These are phyloP conservation scores for Tillandsia leiboldiana DNA, from an alignment of 176 grass and related monocot species.

Conservation along the genomic window DNA sequence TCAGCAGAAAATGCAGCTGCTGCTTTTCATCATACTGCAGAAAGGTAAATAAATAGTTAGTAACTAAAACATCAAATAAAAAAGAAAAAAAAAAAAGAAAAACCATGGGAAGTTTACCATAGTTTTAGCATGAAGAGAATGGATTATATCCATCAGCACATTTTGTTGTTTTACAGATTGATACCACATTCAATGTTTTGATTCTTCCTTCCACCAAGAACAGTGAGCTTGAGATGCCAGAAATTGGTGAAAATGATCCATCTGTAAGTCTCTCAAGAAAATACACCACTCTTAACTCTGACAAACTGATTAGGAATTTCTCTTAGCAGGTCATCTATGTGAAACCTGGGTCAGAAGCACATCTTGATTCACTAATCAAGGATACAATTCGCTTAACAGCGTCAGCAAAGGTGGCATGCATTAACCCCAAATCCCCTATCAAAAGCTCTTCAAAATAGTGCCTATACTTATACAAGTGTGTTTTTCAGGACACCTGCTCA, in stretches of 20 bases:
- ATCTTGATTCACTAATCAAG: slow-evolving; percentile 64
- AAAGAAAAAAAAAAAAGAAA: too few relatives aligned
- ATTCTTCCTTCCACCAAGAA: slow-evolving; percentile 57
- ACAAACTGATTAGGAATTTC: neutral
- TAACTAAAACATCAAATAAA: neutral
- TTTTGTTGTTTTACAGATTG: slow-evolving; percentile 36
- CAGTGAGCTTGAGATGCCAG: slow-evolving; percentile 41
- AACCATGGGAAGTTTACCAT: neutral
- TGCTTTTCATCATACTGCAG: slow-evolving; percentile 47
- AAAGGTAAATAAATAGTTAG: slow-evolving; percentile 30
- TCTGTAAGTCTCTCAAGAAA: slow-evolving; percentile 28
- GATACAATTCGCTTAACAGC: slow-evolving; percentile 55
- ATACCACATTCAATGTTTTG: slow-evolving; percentile 57
- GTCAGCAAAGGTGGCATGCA: slow-evolving; percentile 41
- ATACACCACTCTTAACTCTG: neutral
- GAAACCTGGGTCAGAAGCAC: slow-evolving; percentile 57
- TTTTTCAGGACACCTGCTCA: slow-evolving; percentile 58
- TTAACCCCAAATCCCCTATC: neutral
- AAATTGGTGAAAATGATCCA: slow-evolving; percentile 54
- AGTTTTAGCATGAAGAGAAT: neutral
- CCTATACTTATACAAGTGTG: neutral
- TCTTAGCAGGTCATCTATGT: slow-evolving; percentile 60
- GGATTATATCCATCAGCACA: neutral
- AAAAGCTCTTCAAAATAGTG: neutral
- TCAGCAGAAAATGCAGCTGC: slow-evolving; percentile 59